Evolutionary conservation across 352 stramenopile species (phyloP).

Genomic region (Phytophthora macrochlamydospora): DNA sequence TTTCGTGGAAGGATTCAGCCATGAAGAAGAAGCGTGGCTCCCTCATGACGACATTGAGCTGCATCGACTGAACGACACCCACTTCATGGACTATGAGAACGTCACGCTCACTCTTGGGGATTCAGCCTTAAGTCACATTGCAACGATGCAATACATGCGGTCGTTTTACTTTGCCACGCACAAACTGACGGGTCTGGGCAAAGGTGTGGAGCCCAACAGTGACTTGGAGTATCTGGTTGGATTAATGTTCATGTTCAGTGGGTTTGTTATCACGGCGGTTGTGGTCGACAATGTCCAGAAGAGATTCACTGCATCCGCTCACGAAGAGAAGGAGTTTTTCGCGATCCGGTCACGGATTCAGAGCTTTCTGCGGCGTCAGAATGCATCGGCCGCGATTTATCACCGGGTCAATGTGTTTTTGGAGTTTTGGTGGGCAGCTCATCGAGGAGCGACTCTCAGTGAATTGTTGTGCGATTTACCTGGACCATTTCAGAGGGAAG

Average conservation of each 20-base stretch:
- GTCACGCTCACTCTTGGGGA: conserved; percentile 22
- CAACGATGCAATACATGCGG: conserved; percentile 49
- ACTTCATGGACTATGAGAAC: conserved; percentile 36
- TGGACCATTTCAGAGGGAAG: conserved; percentile 56
- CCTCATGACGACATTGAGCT: conserved; percentile 52
- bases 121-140: conserved; percentile 14
- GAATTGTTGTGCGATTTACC: conserved; percentile 64
- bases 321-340: conserved; percentile 77
- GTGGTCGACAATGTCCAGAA: conserved; percentile 79
- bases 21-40: conserved; percentile 47
- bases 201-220: conserved; percentile 53
- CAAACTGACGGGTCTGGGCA: conserved; percentile 46
- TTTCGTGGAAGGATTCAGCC: conserved; percentile 48
- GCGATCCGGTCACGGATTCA: conserved; percentile 57
- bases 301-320: conserved; percentile 62
- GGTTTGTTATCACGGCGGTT: conserved; percentile 67
- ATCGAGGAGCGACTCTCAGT: conserved; percentile 66
- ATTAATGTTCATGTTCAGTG: conserved; percentile 70
- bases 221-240: conserved; percentile 53
- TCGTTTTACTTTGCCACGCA: conserved; percentile 67
- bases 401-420: conserved; percentile 68
- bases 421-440: conserved; percentile 73
- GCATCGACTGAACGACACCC: conserved; percentile 35
- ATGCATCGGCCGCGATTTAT: conserved; percentile 54
- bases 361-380: conserved; percentile 68